These are phyloP conservation scores for Podila epicladia DNA, from an alignment of 192 early-diverging fungal genomes.

Conservation along the genomic window DNA sequence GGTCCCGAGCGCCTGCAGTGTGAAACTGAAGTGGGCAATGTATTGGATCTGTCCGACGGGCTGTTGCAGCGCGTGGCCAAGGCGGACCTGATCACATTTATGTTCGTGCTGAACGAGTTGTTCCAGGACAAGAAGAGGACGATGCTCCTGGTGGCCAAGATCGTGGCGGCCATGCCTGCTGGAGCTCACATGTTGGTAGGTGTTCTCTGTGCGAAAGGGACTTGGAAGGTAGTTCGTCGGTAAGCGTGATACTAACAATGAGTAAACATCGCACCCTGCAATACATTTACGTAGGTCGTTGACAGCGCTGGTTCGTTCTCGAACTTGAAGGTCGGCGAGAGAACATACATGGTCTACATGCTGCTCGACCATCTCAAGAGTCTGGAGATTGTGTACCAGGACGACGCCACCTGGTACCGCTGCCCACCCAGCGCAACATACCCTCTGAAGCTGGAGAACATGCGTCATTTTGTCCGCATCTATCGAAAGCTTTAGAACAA, in stretches of 20 bases:
- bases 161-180: slow-evolving; percentile 70
- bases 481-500: slow-evolving; percentile 73
- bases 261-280: not conserved
- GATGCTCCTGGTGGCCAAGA: slow-evolving; percentile 76
- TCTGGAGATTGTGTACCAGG: slow-evolving; percentile 70
- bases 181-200: slow-evolving; percentile 79
- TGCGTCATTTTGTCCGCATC: slow-evolving; percentile 91
- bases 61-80: slow-evolving; percentile 58
- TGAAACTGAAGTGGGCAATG: slow-evolving; percentile 67
- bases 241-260: too few relatives aligned
- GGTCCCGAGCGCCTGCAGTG: slow-evolving; percentile 58
- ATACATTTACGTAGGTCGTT: slow-evolving; percentile 58
- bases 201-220: too few relatives aligned
- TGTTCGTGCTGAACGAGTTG: slow-evolving; percentile 95
- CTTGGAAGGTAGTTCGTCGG: too few relatives aligned
- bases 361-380: slow-evolving; percentile 82
- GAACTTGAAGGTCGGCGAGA: slow-evolving; percentile 75
- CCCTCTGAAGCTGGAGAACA: slow-evolving; percentile 85
- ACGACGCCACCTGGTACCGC: slow-evolving; percentile 83
- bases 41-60: slow-evolving; percentile 60
- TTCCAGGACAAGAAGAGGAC: slow-evolving; percentile 81
- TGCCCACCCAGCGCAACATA: slow-evolving; percentile 75
- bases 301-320: slow-evolving; percentile 96
- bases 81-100: slow-evolving; percentile 81
- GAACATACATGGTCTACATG: slow-evolving; percentile 91